phyloP scores from a whole-genome alignment of 2,329 filamentous ascomycete genomes.

The Neopestalotiopsis sp. region DNA sequence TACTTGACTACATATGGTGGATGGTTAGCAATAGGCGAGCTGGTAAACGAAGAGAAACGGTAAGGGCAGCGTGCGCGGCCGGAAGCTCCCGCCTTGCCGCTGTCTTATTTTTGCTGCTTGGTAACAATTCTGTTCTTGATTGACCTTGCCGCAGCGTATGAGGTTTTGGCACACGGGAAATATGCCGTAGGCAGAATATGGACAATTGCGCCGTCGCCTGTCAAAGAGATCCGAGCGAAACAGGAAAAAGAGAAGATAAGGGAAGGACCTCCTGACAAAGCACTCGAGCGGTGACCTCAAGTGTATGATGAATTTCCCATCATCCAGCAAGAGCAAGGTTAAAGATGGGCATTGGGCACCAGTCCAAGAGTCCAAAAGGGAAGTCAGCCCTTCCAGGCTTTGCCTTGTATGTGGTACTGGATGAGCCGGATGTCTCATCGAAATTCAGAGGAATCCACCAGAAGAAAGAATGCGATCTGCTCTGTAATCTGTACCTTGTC shows the following conservation, averaged over 20 bases:
- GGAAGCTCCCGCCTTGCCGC: conserved; percentile 14
- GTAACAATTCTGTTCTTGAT: neutral
- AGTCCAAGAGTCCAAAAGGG: neutral
- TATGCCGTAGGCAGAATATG: conserved; percentile 11
- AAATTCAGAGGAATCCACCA: neutral
- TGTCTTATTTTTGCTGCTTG: neutral
- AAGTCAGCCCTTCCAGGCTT: neutral
- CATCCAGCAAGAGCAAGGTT: neutral
- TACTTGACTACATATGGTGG: no score
- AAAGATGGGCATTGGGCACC: neutral
- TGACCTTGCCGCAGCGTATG: neutral
- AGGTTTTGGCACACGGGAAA: neutral
- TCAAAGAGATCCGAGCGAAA: neutral
- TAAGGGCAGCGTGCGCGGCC: neutral
- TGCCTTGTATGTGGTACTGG: neutral
- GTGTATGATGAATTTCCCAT: neutral
- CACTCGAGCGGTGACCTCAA: neutral
- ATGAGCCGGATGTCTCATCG: neutral
- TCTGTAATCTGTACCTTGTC: neutral
- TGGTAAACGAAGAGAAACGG: neutral
- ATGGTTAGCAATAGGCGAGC: neutral
- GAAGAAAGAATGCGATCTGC: neutral
- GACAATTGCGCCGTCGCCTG: conserved; percentile 3
- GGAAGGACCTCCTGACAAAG: neutral
- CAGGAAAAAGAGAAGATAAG: neutral